phyloP scores from a whole-genome alignment of 176 grass and related monocot genomes.

The Carex scoparia region DNA sequence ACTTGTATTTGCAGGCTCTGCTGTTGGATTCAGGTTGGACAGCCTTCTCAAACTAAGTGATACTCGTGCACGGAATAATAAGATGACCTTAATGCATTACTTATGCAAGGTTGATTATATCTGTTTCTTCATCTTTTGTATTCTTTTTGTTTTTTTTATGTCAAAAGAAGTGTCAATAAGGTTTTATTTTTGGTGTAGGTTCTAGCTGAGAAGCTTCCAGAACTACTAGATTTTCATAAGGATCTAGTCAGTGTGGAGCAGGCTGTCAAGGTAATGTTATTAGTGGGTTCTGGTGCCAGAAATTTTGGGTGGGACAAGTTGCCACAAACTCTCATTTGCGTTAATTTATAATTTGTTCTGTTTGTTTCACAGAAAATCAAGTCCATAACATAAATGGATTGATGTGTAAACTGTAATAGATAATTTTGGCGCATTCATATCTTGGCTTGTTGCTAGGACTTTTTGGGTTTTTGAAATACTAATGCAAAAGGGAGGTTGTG shows the following conservation, averaged over 20 bases:
- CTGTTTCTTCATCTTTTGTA: conserved; percentile 21
- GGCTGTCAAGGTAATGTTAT: conserved; percentile 65
- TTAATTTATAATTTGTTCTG: not conserved
- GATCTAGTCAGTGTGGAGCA: conserved; percentile 79
- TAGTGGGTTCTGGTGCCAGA: not conserved
- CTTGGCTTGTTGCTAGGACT: not conserved
- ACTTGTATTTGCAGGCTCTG: conserved; percentile 58
- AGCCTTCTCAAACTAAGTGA: conserved; percentile 96
- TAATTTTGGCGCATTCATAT: not conserved
- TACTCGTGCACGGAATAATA: conserved; percentile 94
- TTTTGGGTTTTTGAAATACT: not conserved
- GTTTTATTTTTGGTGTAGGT: conserved; percentile 39
- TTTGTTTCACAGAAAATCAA: not conserved
- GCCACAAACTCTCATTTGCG: not conserved
- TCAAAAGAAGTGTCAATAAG: not conserved
- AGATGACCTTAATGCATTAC: conserved; percentile 99
- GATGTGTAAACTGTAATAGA: not conserved
- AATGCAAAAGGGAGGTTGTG: not conserved
- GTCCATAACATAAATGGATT: not conserved
- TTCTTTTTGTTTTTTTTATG: not conserved
- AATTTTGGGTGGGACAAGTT: not conserved
- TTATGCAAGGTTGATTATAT: conserved; percentile 70
- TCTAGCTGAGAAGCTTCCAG: conserved; percentile 89
- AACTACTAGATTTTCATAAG: conserved; percentile 94
- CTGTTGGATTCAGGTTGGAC: conserved; percentile 98